These are phyloP conservation scores for Protomyces lactucae-debilis DNA, from an alignment of 1,139 yeast genomes.

Conservation along the genomic window DNA sequence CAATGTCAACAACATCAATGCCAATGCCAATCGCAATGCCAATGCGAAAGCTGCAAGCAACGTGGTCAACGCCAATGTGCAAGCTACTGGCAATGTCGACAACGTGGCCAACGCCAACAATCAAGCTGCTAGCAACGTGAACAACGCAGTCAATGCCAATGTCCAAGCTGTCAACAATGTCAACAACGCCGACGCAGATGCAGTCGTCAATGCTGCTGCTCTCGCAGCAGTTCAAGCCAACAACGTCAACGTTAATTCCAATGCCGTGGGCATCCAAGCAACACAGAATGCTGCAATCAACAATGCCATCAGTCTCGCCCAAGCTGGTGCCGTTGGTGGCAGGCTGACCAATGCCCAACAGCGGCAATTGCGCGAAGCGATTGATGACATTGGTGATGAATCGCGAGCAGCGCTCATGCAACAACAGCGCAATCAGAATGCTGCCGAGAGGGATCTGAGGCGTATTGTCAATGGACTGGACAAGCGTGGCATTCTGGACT, in stretches of 20 bases:
- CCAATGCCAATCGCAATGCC: background rate
- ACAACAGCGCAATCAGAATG: background rate
- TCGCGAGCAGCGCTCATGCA: background rate
- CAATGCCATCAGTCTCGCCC: background rate
- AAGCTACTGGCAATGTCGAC: background rate
- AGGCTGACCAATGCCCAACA: background rate
- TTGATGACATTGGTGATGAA: background rate
- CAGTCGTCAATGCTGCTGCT: background rate
- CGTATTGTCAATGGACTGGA: background rate
- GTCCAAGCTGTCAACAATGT: background rate
- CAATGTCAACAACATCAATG: background rate
- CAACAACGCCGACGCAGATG: background rate
- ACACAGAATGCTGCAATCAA: background rate
- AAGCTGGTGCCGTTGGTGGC: background rate
- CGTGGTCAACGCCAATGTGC: background rate
- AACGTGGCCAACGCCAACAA: background rate
- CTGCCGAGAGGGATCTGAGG: background rate
- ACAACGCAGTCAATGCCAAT: background rate
- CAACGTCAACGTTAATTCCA: background rate
- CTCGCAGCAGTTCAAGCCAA: background rate
- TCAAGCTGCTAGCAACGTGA: background rate
- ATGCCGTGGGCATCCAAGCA: background rate
- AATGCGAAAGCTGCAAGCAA: background rate
- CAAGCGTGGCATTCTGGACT: background rate
- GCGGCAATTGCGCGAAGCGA: background rate